Conservation (phyloP, 495 filamentous ascomycete genomes). For the Baudoinia panamericana region DNA sequence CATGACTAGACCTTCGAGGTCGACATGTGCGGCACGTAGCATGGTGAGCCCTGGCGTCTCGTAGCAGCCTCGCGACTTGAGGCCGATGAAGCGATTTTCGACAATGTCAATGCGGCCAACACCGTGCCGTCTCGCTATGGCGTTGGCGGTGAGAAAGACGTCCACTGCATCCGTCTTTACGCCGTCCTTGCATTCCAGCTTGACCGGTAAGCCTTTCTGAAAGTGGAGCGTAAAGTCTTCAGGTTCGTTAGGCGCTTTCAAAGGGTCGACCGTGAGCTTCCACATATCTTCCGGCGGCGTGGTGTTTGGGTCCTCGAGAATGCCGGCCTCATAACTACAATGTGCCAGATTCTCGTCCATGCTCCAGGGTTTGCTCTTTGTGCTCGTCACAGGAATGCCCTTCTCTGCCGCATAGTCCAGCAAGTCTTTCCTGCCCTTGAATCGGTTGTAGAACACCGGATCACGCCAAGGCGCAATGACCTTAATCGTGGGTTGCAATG, state of each 20-base stretch:
- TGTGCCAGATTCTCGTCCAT: constrained; percentile 88
- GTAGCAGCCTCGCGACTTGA: constrained; percentile 87
- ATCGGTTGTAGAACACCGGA: constrained; percentile 69
- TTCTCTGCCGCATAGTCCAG: constrained; percentile 71
- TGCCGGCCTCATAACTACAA: constrained; percentile 81
- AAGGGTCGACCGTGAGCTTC: constrained; percentile 66
- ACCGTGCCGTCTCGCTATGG: constrained; percentile 62
- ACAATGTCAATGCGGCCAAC: constrained; percentile 87
- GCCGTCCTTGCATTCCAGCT: constrained; percentile 46
- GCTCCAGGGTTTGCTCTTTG: constrained; percentile 74
- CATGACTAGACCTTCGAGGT: constrained; percentile 73
- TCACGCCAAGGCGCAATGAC: constrained; percentile 84
- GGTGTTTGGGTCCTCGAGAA: constrained; percentile 54
- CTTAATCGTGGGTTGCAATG: constrained; percentile 56
- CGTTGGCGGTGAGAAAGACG: constrained; percentile 67
- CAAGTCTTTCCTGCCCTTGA: constrained; percentile 73
- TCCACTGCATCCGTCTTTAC: constrained; percentile 58
- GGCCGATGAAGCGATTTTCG: constrained; percentile 74
- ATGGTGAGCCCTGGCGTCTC: constrained; percentile 64
- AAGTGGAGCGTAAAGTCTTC: constrained; percentile 68
- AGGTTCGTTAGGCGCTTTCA: constrained; percentile 61
- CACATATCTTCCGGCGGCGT: constrained; percentile 70
- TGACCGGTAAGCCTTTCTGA: constrained; percentile 70
- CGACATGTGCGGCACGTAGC: constrained; percentile 63
- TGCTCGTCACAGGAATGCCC: constrained; percentile 74